phyloP scores from a whole-genome alignment of 306 rosid genomes.

The Citrullus amarus region DNA sequence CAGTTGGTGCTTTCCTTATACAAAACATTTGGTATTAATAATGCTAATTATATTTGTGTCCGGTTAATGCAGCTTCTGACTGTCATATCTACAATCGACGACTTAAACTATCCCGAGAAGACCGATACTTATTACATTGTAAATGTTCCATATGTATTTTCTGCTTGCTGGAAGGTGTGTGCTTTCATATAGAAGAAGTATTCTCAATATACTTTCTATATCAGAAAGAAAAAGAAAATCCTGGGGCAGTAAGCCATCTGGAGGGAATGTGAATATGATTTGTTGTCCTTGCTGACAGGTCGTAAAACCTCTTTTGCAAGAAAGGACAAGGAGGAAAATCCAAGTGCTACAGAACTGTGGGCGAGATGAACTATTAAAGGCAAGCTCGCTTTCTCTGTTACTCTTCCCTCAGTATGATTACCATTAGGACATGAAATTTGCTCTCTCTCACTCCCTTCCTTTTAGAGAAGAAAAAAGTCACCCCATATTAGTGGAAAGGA shows the following conservation, averaged over 20 bases:
- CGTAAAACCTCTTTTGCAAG: constrained; percentile 91
- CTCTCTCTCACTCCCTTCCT: background rate
- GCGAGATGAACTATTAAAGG: constrained; percentile 79
- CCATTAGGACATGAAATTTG: background rate
- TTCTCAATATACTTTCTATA: constrained; percentile 1
- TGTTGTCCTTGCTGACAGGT: constrained; percentile 32
- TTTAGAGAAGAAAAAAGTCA: background rate
- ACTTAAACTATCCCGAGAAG: constrained; percentile 96
- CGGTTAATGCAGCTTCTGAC: constrained; percentile 67
- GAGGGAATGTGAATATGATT: background rate
- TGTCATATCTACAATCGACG: constrained; percentile 76
- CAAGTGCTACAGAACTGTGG: constrained; percentile 89
- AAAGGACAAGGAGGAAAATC: constrained; percentile 81
- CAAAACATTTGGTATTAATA: background rate
- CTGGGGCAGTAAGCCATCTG: background rate
- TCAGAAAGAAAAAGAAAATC: background rate
- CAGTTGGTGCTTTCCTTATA: background rate
- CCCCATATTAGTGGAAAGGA: background rate
- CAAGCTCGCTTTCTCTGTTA: constrained; percentile 11
- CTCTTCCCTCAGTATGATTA: background rate
- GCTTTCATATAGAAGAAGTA: background rate
- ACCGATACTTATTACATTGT: constrained; percentile 81
- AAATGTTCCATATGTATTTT: constrained; percentile 77
- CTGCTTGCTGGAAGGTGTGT: constrained; percentile 99
- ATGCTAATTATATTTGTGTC: constrained; percentile 3